These are phyloP conservation scores for Rickenella mellea DNA, from an alignment of 768 basidiomycete species.

Conservation along the genomic window DNA sequence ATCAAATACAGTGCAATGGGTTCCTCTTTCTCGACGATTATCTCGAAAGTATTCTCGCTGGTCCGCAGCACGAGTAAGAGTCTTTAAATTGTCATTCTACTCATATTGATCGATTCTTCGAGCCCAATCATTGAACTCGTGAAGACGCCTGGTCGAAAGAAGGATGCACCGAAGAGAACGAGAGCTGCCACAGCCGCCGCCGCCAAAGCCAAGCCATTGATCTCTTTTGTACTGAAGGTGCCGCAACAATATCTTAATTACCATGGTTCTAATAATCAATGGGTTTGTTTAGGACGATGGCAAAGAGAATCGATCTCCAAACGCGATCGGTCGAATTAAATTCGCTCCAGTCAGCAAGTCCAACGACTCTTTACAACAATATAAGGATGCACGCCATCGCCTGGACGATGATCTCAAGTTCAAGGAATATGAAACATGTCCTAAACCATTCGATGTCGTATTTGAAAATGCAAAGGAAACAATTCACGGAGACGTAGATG, in stretches of 20 bases:
- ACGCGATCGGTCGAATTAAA: conserved; percentile 13
- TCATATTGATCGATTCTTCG: conserved; percentile 2
- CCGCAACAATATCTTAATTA: conserved; percentile 1
- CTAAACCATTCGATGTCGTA: too few species aligned
- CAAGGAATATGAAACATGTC: not conserved
- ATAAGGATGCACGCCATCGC: conserved; percentile 1
- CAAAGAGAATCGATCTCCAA: conserved; percentile 22
- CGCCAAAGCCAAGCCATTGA: conserved; percentile 35
- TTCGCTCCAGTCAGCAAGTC: conserved; percentile 35
- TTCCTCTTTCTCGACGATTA: conserved; percentile 77
- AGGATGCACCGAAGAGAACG: conserved; percentile 39
- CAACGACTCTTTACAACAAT: conserved; percentile 30
- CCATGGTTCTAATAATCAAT: not conserved
- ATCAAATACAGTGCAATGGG: conserved; percentile 66
- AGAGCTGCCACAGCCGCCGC: conserved; percentile 29
- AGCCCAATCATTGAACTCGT: conserved; percentile 73
- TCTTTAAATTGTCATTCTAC: not conserved
- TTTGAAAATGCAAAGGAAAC: too few species aligned
- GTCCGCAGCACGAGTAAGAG: conserved; percentile 56
- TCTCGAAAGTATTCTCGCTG: conserved; percentile 57
- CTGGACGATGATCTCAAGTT: not conserved
- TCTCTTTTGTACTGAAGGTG: conserved; percentile 40
- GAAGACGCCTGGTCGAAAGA: conserved; percentile 76
- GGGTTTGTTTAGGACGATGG: conserved; percentile 10
- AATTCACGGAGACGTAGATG: too few species aligned